Conservation (phyloP, 345 rosid genomes). For the Anastatica hierochuntica region DNA sequence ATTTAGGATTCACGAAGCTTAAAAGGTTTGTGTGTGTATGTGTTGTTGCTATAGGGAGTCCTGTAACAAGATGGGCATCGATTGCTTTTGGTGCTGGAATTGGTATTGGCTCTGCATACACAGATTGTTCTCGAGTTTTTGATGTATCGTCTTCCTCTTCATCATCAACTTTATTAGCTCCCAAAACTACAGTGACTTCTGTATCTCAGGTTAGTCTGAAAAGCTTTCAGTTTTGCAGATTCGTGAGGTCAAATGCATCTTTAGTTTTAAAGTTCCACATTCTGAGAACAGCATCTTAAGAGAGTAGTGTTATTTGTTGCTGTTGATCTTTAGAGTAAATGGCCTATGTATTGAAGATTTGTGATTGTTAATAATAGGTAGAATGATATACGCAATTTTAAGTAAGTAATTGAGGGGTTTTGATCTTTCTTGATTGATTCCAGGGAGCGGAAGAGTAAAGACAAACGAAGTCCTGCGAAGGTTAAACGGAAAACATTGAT, state of each 20-base stretch:
- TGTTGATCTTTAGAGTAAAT: too few species aligned
- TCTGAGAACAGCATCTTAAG: not conserved
- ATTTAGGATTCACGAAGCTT: not conserved
- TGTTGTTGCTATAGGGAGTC: conserved; percentile 44
- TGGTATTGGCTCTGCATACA: conserved; percentile 86
- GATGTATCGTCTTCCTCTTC: conserved; percentile 44
- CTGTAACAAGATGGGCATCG: conserved; percentile 76
- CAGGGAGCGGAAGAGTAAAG: not conserved
- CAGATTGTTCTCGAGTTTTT: conserved; percentile 60
- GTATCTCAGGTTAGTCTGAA: conserved; percentile 41
- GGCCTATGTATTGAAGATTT: too few species aligned
- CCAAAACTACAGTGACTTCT: conserved; percentile 30
- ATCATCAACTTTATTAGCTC: conserved; percentile 28
- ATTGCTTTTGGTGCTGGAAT: conserved; percentile 91
- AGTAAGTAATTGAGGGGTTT: not conserved
- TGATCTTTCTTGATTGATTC: not conserved
- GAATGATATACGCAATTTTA: too few species aligned
- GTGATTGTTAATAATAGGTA: too few species aligned
- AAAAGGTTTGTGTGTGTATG: not conserved
- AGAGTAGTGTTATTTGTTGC: too few species aligned
- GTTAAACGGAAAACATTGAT: not conserved
- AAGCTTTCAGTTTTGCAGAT: too few species aligned
- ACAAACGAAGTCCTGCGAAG: not conserved
- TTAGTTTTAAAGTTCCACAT: too few species aligned
- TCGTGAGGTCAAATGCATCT: too few species aligned